These are phyloP conservation scores for Lenzites betulinus DNA, from an alignment of 768 basidiomycete genomes.

Conservation along the genomic window DNA sequence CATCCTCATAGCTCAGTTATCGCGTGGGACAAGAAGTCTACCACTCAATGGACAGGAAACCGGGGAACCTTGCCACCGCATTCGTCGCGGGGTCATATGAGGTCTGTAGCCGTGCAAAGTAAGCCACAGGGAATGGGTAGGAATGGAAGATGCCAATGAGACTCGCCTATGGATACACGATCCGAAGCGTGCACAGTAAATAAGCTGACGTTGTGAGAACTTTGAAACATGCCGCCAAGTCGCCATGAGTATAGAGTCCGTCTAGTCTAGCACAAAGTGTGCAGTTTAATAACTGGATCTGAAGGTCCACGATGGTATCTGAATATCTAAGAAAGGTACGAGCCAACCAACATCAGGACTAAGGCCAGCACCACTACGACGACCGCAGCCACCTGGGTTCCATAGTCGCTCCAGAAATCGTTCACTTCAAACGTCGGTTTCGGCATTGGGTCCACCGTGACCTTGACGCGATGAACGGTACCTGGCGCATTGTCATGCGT, in stretches of 20 bases:
- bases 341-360: conserved; percentile 1
- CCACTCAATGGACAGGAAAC: background rate
- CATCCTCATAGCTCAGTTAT: too few species aligned
- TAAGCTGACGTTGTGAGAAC: too few species aligned
- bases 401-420: conserved; percentile 65
- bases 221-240: too few species aligned
- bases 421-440: conserved; percentile 56
- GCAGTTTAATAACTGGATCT: background rate
- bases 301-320: background rate
- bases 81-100: background rate
- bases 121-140: too few species aligned
- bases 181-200: too few species aligned
- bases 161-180: too few species aligned
- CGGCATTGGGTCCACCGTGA: conserved; percentile 58
- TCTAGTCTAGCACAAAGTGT: too few species aligned
- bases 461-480: conserved; percentile 48
- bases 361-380: conserved; percentile 14
- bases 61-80: too few species aligned
- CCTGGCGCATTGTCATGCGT: conserved; percentile 44
- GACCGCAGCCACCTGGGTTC: conserved; percentile 18
- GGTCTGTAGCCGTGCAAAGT: background rate
- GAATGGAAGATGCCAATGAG: too few species aligned
- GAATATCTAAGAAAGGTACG: background rate
- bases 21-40: too few species aligned
- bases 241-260: too few species aligned